These are phyloP conservation scores for Amanita fuliginea DNA, from an alignment of 768 basidiomycete genomes.

Conservation along the genomic window DNA sequence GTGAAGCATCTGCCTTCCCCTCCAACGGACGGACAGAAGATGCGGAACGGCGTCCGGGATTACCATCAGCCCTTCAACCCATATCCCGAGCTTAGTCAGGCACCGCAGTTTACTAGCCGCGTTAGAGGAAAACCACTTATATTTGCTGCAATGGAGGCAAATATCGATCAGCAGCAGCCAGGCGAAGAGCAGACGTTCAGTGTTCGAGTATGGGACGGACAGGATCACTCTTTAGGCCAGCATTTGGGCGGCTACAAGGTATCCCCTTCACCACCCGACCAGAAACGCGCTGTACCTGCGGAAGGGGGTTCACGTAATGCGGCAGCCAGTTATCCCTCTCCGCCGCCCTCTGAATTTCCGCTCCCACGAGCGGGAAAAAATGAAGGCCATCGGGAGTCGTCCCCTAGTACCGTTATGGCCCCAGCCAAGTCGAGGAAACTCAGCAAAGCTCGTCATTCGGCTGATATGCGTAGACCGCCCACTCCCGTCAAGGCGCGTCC, in stretches of 20 bases:
- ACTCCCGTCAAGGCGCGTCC: slow-evolving; percentile 9
- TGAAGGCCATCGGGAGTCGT: not conserved
- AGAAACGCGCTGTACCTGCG: not conserved
- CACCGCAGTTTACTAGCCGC: slow-evolving; percentile 9
- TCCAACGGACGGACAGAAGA: not conserved
- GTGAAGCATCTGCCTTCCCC: slow-evolving; percentile 2
- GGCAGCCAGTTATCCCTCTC: slow-evolving; percentile 11
- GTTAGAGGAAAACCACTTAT: slow-evolving; percentile 47
- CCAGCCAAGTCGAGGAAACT: slow-evolving; percentile 17
- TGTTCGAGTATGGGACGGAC: slow-evolving; percentile 7
- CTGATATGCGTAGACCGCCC: slow-evolving; percentile 8
- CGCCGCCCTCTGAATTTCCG: slow-evolving; percentile 7
- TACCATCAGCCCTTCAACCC: slow-evolving; percentile 8
- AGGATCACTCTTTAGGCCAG: slow-evolving; percentile 2
- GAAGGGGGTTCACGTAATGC: not conserved
- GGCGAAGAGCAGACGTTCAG: slow-evolving; percentile 4
- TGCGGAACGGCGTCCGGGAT: slow-evolving; percentile 5
- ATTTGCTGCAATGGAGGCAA: slow-evolving; percentile 44
- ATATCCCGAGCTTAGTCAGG: slow-evolving; percentile 15
- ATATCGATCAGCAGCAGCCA: slow-evolving; percentile 3
- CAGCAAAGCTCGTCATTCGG: slow-evolving; percentile 17
- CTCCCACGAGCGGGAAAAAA: slow-evolving; percentile 5
- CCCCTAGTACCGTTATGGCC: slow-evolving; percentile 4
- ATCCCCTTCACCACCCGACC: not conserved
- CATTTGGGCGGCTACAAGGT: not conserved